These are phyloP conservation scores for Boletus sp. DNA, from an alignment of 768 basidiomycete genomes.

Conservation along the genomic window DNA sequence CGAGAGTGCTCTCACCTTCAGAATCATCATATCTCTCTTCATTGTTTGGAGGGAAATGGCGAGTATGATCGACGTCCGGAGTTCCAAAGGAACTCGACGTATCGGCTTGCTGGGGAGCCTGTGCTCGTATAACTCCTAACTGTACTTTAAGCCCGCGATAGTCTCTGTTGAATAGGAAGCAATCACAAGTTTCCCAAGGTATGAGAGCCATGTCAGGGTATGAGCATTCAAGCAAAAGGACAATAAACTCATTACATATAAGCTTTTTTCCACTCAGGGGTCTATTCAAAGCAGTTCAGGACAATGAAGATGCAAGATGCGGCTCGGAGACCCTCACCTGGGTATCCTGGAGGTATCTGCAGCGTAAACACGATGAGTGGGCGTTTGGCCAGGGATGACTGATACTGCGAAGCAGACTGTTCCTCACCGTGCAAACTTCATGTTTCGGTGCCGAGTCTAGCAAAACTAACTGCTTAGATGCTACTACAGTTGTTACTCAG, in stretches of 20 bases:
- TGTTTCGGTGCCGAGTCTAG: slow-evolving; percentile 21
- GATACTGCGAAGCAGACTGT: background rate
- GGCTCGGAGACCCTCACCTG: slow-evolving; percentile 42
- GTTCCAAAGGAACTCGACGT: background rate
- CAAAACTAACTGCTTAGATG: background rate
- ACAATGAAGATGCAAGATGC: background rate
- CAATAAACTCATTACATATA: slow-evolving; percentile 21
- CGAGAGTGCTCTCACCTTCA: background rate
- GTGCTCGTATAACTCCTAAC: slow-evolving; percentile 53
- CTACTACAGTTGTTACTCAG: background rate
- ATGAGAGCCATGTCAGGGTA: background rate
- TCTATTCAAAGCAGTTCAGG: slow-evolving; percentile 37
- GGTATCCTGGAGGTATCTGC: slow-evolving; percentile 65
- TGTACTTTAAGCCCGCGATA: slow-evolving; percentile 73
- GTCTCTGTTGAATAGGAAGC: slow-evolving; percentile 44
- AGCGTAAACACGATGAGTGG: background rate
- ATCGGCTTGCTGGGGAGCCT: slow-evolving; percentile 22
- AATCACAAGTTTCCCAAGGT: background rate
- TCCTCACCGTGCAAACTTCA: slow-evolving; percentile 62
- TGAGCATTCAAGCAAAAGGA: background rate
- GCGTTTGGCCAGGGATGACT: background rate
- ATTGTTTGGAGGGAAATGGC: background rate
- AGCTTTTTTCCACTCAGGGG: slow-evolving; percentile 55
- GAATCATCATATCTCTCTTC: background rate
- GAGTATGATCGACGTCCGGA: slow-evolving; percentile 1